Conservation (phyloP, 1,139 yeast genomes). For the Arxiozyma heterogenica region DNA sequence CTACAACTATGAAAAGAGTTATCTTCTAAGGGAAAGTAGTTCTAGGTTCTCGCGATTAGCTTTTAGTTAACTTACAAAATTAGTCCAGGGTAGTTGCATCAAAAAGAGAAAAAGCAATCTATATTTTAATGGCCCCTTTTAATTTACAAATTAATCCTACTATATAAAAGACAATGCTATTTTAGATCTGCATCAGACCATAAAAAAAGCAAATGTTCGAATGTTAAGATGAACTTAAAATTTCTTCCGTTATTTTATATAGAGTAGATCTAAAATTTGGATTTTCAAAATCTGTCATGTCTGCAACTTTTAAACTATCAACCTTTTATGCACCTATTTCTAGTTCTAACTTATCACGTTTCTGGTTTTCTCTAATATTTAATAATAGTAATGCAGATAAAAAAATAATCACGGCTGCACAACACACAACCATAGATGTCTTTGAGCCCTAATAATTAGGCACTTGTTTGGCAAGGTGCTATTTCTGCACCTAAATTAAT, state of each 20-base stretch:
- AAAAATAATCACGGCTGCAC: slow-evolving; percentile 18
- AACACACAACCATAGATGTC: slow-evolving; percentile 34
- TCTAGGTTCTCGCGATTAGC: too few species aligned
- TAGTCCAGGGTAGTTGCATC: too few species aligned
- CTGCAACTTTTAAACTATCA: slow-evolving; percentile 41
- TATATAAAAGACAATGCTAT: too few species aligned
- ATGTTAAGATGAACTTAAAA: too few species aligned
- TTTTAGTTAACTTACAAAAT: too few species aligned
- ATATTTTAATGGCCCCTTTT: too few species aligned
- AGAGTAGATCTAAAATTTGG: slow-evolving; percentile 38
- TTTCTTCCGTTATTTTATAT: slow-evolving; percentile 3
- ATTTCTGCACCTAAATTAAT: slow-evolving; percentile 54
- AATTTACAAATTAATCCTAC: too few species aligned
- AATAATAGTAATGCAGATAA: slow-evolving; percentile 20
- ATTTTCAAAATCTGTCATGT: slow-evolving; percentile 43
- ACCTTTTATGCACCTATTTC: slow-evolving; percentile 18
- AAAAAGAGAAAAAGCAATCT: too few species aligned
- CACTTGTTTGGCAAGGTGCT: slow-evolving; percentile 66
- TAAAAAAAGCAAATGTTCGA: too few species aligned
- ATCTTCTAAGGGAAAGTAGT: too few species aligned
- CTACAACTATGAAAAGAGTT: too few species aligned
- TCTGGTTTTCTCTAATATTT: slow-evolving; percentile 21
- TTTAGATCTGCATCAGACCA: too few species aligned
- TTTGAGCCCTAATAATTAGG: slow-evolving; percentile 43
- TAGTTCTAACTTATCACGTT: slow-evolving; percentile 19